Percentiles rank a stretch among this genome's conserved stretches.
Evolutionary conservation across 306 rosid genomes (phyloP).

Genomic region (Biancaea sappan): DNA sequence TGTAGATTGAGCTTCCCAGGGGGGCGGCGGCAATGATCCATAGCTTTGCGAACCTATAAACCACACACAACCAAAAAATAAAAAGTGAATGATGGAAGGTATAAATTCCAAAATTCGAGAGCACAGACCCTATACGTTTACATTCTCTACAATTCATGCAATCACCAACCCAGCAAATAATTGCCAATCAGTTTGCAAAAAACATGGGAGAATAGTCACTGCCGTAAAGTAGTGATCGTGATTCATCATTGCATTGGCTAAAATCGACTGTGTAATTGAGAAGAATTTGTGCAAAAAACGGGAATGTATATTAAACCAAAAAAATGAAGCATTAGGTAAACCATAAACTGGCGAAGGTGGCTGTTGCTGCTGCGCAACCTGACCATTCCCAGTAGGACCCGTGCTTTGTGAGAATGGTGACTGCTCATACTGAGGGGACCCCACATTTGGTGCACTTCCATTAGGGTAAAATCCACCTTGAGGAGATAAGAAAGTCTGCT

Average conservation of each 20-base stretch:
- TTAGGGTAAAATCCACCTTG: slow-evolving; percentile 66
- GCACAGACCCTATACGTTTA: slow-evolving; percentile 19
- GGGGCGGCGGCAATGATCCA: slow-evolving; percentile 94
- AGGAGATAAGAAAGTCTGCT: slow-evolving; percentile 58
- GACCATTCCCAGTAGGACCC: slow-evolving; percentile 83
- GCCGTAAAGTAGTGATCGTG: slow-evolving; percentile 21
- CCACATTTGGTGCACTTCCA: slow-evolving; percentile 60
- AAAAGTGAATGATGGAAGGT: slow-evolving; percentile 19
- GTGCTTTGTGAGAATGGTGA: slow-evolving; percentile 55
- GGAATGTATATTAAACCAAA: slow-evolving; percentile 8
- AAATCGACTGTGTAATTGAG: slow-evolving; percentile 33
- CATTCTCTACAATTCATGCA: slow-evolving; percentile 27
- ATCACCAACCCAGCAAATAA: slow-evolving; percentile 27
- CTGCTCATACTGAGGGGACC: slow-evolving; percentile 70
- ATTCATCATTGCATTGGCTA: slow-evolving; percentile 8
- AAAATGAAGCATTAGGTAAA: slow-evolving; percentile 41
- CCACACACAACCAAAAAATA: neutral
- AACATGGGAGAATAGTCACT: slow-evolving; percentile 15
- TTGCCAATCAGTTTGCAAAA: slow-evolving; percentile 14
- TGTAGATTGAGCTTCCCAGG: slow-evolving; percentile 89
- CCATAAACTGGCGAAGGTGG: slow-evolving; percentile 72
- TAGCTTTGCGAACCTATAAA: slow-evolving; percentile 60
- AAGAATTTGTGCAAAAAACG: slow-evolving; percentile 32
- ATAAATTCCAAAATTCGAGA: slow-evolving; percentile 6
- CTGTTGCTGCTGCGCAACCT: slow-evolving; percentile 61